Base-by-base conservation (phyloP, 23 red algal genomes). In the Gracilaria gracilis region DNA sequence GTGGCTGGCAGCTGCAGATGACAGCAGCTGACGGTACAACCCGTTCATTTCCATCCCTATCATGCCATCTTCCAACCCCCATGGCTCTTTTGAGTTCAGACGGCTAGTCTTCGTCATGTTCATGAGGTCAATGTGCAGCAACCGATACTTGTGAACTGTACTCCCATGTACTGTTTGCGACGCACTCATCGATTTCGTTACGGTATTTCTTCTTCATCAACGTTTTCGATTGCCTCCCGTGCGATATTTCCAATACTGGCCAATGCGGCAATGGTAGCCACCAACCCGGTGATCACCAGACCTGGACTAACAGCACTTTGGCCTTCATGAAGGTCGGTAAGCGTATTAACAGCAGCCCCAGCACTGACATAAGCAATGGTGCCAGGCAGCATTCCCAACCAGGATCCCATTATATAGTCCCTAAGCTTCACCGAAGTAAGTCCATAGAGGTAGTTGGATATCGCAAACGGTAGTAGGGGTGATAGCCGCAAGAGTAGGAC, bases 371-470 rank as follows among this genome's bases (percentile, higher is more conserved):
- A 96, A 5, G 93, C 93, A 57, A 94, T 73, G 9, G 97, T 96
- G n/a, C 97, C 97, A 13, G 97, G 97, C 40, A 99, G 53, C 97
- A 99, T 99, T 38, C 97, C 97, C 53, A 95, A 24, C 97, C 94
- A 96, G 27, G 75, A 86, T 21, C 70, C 97, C n/a, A 96, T 15
- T 20, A 92, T 61, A 76, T 96, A 99, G 0, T 89, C 78, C 21
- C 36, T 4, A 35, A 99, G 86, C 21, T 86, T 50, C 4, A 99
- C 91, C 0, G 89, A 94, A 7, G 97, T 99, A 21, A 99, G 70
- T n/a, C 97, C 97, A 69, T 99, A 99, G 27, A 99, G 88, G 54
- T 99, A 99, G 50, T 99, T 99, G 64, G 85, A 92, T 31, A 95
- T 79, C 1, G 93, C 74, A 82, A 99, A 99, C 2, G 97, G 97